Evolutionary conservation across 2,329 filamentous ascomycete species (phyloP).

Genomic region (Alternaria arborescens): DNA sequence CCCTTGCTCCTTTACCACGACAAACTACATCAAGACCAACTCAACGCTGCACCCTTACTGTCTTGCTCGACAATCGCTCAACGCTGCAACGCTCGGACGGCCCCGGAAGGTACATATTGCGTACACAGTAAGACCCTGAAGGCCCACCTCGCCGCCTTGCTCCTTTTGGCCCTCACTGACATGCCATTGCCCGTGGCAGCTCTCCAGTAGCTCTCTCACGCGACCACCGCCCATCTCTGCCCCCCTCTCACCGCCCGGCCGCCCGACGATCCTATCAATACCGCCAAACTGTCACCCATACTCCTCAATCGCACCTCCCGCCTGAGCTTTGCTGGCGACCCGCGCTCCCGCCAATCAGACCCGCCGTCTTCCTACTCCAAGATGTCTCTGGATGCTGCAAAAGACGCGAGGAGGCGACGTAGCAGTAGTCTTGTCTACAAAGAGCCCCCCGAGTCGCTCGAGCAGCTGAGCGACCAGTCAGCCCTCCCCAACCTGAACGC

Average conservation of each 20-base stretch:
- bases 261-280: slow-evolving; percentile 60
- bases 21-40: neutral
- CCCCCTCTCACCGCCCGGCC: slow-evolving; percentile 6
- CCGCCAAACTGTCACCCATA: slow-evolving; percentile 96
- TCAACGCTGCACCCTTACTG: neutral
- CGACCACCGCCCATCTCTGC: slow-evolving; percentile 6
- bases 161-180: slow-evolving; percentile 11
- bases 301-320: slow-evolving; percentile 80
- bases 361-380: slow-evolving; percentile 33
- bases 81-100: slow-evolving; percentile 33
- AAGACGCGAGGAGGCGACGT: slow-evolving; percentile 79
- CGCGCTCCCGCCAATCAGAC: slow-evolving; percentile 58
- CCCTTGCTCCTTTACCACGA: slow-evolving; percentile 3
- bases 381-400: slow-evolving; percentile 56
- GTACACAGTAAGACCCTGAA: slow-evolving; percentile 43
- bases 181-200: slow-evolving; percentile 4
- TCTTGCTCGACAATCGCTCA: slow-evolving; percentile 12
- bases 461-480: slow-evolving; percentile 97
- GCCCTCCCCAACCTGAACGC: slow-evolving; percentile 95
- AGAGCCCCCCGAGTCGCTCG: slow-evolving; percentile 93
- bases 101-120: slow-evolving; percentile 38
- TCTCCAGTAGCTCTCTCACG: slow-evolving; percentile 5
- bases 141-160: slow-evolving; percentile 17
- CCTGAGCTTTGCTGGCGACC: slow-evolving; percentile 85
- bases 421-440: slow-evolving; percentile 99